Evolutionary conservation across 331 rosid species (phyloP).

Genomic region (Stylosanthes scabra): DNA sequence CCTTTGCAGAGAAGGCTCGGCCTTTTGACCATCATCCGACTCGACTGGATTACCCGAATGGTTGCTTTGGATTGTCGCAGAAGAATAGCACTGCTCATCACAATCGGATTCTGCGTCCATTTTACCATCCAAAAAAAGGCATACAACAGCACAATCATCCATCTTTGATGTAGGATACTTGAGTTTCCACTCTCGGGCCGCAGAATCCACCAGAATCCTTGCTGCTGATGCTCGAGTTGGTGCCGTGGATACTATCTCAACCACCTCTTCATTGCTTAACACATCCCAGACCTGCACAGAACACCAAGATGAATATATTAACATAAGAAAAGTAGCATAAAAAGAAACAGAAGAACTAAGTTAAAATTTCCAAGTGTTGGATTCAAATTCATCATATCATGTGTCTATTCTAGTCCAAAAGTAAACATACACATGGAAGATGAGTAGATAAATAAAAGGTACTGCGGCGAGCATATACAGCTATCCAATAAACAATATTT

Average conservation of each 20-base stretch:
- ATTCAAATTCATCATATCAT: background rate
- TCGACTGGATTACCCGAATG: slow-evolving; percentile 66
- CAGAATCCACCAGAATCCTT: slow-evolving; percentile 75
- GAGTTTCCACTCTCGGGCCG: slow-evolving; percentile 89
- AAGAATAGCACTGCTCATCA: slow-evolving; percentile 80
- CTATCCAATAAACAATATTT: background rate
- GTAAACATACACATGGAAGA: slow-evolving; percentile 19
- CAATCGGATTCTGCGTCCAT: slow-evolving; percentile 87
- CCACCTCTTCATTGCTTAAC: slow-evolving; percentile 93
- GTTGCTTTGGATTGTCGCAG: slow-evolving; percentile 71
- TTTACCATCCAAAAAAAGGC: slow-evolving; percentile 89
- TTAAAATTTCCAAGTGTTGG: background rate
- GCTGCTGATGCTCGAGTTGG: slow-evolving; percentile 79
- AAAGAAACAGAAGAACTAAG: background rate
- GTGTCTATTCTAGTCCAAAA: background rate
- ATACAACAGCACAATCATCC: slow-evolving; percentile 97
- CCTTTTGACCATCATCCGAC: slow-evolving; percentile 76
- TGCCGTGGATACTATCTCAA: slow-evolving; percentile 74
- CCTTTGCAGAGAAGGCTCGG: slow-evolving; percentile 82
- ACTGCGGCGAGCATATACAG: background rate
- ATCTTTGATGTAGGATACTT: slow-evolving; percentile 95
- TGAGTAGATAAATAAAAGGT: background rate
- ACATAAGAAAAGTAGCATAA: background rate
- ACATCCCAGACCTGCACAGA: slow-evolving; percentile 90
- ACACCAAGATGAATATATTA: background rate